Conservation (phyloP, 202 grass and related monocot genomes). For the Hordeum pubiflorum region DNA sequence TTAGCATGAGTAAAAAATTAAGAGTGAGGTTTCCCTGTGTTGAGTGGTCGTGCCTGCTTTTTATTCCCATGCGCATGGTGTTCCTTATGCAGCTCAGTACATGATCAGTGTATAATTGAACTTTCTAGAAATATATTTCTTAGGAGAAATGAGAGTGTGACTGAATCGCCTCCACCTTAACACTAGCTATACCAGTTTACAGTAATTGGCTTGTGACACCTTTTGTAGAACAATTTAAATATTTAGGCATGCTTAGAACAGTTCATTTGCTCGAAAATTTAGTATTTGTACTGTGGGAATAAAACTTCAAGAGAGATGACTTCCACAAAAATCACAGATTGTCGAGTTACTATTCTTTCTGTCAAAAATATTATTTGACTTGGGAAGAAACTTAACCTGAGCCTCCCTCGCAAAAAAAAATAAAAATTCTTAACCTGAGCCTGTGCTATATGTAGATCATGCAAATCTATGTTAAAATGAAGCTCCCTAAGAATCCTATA, state of each 20-base stretch:
- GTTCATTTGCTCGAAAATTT: slow-evolving; percentile 18
- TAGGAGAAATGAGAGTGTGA: neutral
- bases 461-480: too few relatives aligned
- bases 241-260: neutral
- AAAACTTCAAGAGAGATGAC: too few relatives aligned
- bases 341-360: too few relatives aligned
- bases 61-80: neutral
- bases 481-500: too few relatives aligned
- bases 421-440: too few relatives aligned
- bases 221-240: neutral
- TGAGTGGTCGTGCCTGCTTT: neutral
- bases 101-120: neutral
- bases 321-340: too few relatives aligned
- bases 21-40: neutral
- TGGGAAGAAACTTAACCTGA: too few relatives aligned
- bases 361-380: too few relatives aligned
- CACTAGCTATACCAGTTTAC: neutral
- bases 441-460: too few relatives aligned
- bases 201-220: neutral
- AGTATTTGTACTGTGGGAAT: too few relatives aligned
- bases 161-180: neutral
- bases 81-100: neutral
- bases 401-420: too few relatives aligned
- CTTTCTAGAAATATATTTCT: neutral
- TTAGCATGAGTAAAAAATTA: neutral